Conservation (phyloP, 257 asterid genomes). For the Dorcoceras hygrometricum region DNA sequence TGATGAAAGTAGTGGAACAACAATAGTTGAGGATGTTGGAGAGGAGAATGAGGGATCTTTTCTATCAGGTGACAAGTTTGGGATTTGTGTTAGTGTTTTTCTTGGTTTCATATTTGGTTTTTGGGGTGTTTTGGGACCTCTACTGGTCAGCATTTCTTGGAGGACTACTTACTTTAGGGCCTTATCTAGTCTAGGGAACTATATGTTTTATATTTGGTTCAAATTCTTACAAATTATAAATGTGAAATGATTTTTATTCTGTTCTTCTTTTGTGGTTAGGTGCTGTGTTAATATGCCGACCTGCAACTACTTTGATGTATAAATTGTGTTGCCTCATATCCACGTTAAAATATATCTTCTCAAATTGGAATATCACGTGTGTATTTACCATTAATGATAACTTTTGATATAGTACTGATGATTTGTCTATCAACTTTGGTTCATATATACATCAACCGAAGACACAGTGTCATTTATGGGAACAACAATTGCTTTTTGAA, state of each 20-base stretch:
- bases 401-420: too few relatives aligned
- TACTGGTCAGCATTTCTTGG: slow-evolving; percentile 9
- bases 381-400: too few relatives aligned
- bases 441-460: too few relatives aligned
- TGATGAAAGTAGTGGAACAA: not conserved
- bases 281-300: not conserved
- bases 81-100: slow-evolving; percentile 1
- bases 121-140: slow-evolving; percentile 16
- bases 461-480: too few relatives aligned
- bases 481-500: too few relatives aligned
- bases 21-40: not conserved
- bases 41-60: not conserved
- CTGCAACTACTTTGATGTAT: too few relatives aligned
- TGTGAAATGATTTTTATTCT: not conserved
- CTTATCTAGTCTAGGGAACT: not conserved
- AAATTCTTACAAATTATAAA: not conserved
- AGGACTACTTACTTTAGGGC: slow-evolving; percentile 14
- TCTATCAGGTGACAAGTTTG: not conserved
- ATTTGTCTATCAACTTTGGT: too few relatives aligned
- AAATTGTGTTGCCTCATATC: too few relatives aligned
- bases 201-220: slow-evolving; percentile 2
- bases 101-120: slow-evolving; percentile 26
- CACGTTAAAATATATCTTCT: too few relatives aligned
- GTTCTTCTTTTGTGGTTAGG: too few relatives aligned
- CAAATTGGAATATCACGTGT: too few relatives aligned